phyloP scores from a whole-genome alignment of 768 basidiomycete species.

The Mycena rosella region DNA sequence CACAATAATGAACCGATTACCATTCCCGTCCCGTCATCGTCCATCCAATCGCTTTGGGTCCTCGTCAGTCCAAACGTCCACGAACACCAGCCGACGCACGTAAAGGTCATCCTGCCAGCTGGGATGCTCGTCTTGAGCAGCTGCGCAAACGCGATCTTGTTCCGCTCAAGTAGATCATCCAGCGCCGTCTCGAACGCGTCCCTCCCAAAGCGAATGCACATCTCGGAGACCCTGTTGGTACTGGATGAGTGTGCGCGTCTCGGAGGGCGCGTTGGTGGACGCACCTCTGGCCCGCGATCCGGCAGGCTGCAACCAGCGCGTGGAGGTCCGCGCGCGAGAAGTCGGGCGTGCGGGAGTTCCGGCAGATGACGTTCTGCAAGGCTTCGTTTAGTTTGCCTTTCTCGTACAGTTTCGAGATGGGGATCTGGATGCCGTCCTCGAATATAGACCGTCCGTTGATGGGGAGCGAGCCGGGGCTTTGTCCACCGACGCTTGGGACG shows the following conservation, averaged over 20 bases:
- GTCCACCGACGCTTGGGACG: slow-evolving; percentile 29
- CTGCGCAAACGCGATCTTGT: slow-evolving; percentile 44
- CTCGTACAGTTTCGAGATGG: slow-evolving; percentile 44
- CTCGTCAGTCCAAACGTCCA: slow-evolving; percentile 15
- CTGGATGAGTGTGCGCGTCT: background rate
- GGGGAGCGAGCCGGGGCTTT: slow-evolving; percentile 33
- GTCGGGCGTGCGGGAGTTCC: slow-evolving; percentile 45
- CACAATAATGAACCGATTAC: background rate
- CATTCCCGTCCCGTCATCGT: slow-evolving; percentile 46
- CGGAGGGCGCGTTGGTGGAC: background rate
- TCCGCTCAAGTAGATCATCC: slow-evolving; percentile 42
- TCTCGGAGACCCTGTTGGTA: slow-evolving; percentile 36
- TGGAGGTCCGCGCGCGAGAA: slow-evolving; percentile 46
- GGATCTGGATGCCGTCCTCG: slow-evolving; percentile 48
- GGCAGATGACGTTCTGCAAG: slow-evolving; percentile 40
- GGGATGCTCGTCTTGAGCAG: slow-evolving; percentile 44
- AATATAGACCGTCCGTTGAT: slow-evolving; percentile 38
- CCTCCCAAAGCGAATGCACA: slow-evolving; percentile 44
- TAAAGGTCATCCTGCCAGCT: slow-evolving; percentile 30
- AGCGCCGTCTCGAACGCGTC: slow-evolving; percentile 43
- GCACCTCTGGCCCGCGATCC: slow-evolving; percentile 40
- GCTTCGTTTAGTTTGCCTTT: slow-evolving; percentile 42
- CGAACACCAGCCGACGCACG: slow-evolving; percentile 10
- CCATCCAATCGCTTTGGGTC: slow-evolving; percentile 46
- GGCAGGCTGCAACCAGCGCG: slow-evolving; percentile 46